Evolutionary conservation across 805 yeast genomes (phyloP).

Genomic region (Metschnikowia colocasiae): DNA sequence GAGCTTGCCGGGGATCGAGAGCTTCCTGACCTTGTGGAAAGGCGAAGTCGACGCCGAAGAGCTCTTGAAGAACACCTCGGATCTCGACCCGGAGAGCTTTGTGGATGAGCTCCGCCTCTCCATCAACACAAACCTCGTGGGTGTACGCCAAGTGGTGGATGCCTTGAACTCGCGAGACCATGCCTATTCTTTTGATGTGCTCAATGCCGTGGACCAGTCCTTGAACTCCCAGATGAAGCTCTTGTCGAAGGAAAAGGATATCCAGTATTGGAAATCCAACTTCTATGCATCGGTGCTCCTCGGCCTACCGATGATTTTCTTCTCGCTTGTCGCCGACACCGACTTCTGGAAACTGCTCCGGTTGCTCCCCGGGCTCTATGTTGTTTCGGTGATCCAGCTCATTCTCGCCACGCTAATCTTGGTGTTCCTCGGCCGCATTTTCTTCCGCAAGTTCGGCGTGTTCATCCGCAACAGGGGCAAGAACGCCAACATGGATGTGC

Average conservation of each 20-base stretch:
- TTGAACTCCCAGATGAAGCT: conserved; percentile 62
- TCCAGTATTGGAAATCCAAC: conserved; percentile 62
- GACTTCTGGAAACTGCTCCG: conserved; percentile 27
- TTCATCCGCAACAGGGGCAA: conserved; percentile 61
- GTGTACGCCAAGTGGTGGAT: conserved; percentile 61
- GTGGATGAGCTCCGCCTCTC: conserved; percentile 40
- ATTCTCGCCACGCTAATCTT: conserved; percentile 57
- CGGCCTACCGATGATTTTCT: conserved; percentile 59
- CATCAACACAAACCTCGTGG: conserved; percentile 50
- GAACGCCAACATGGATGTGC: conserved; percentile 83
- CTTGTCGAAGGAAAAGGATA: conserved; percentile 67
- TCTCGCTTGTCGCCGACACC: conserved; percentile 47
- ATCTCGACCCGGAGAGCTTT: conserved; percentile 16
- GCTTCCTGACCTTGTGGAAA: conserved; percentile 24
- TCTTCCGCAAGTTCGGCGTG: conserved; percentile 59
- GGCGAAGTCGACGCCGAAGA: conserved; percentile 18
- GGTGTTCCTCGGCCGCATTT: conserved; percentile 62
- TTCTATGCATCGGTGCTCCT: conserved; percentile 49
- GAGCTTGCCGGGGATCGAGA: conserved; percentile 28
- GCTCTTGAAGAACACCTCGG: conserved; percentile 13
- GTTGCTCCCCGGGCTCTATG: conserved; percentile 57
- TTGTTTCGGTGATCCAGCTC: conserved; percentile 62
- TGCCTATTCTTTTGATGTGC: conserved; percentile 51
- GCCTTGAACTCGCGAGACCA: conserved; percentile 41
- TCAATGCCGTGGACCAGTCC: conserved; percentile 50